Evolutionary conservation across 805 yeast genomes (phyloP), one percentile per base, ranked within the genome.

Genomic region (Kluyveromyces dobzhanskii): DNA sequence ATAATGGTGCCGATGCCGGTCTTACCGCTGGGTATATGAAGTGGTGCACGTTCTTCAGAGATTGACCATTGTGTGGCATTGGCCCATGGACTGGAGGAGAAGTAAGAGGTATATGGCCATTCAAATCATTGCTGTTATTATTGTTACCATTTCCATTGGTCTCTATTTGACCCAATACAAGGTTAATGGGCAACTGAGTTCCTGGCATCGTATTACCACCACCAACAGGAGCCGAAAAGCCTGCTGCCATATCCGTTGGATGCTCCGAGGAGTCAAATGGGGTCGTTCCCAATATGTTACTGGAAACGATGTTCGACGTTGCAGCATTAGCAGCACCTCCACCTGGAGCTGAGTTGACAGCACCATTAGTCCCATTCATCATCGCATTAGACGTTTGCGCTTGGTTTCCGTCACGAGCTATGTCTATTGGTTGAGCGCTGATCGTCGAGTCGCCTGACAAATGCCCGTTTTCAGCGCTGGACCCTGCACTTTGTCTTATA

Each of bases 11-110:
- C 33, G 51, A 47, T 14, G 38, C 41, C 30, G 56, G 50, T 39
- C 55, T 58, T 24, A 49, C 53, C 16, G 58, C 59, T 10, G 60
- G 57, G 44, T 61, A 59, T n/a, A 61, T 56, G 41, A 49, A 59
- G 37, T 61, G 65, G 26, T 61, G 63, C 16, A 61, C 45, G 39
- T 54, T 52, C 36, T 54, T 54, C 35, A 53, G 44, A 17, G 46
- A 38, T 9, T 45, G 41, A 17, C 18, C 19, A 8, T n/a, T 17
- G n/a, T 27, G 31, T 6, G 12, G 18, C n/a, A 30, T 11, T 3
- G 29, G 12, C 13, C 16, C 13, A 12, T 24, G 37, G 9, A 4
- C 50, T 40, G 33, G 50, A 42, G n/a, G 56, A 50, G 27, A 51
- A 35, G 23, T 47, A 45, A 36, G 39, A 37, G 35, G 32, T 28